Conservation (phyloP, 495 filamentous ascomycete species). For the Penicillium atrosanguineum region DNA sequence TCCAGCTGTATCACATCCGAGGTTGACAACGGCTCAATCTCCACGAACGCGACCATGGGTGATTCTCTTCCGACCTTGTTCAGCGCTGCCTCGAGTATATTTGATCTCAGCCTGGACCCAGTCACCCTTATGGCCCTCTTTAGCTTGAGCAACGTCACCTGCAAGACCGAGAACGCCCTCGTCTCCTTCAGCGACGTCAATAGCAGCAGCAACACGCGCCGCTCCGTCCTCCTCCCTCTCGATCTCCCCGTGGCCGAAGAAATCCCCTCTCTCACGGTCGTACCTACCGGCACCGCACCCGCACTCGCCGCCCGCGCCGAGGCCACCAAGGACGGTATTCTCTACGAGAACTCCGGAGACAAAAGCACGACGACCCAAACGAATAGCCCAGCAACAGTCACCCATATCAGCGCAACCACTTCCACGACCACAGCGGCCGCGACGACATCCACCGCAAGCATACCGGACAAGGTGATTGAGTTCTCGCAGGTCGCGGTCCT, state of each 20-base stretch:
- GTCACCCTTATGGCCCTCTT: constrained; percentile 71
- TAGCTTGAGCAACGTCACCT: constrained; percentile 68
- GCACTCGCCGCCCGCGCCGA: constrained; percentile 30
- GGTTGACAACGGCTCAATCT: constrained; percentile 47
- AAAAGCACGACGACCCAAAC: constrained; percentile 9
- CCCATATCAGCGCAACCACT: constrained; percentile 11
- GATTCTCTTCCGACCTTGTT: constrained; percentile 73
- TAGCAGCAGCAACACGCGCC: constrained; percentile 26
- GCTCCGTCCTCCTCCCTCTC: constrained; percentile 11
- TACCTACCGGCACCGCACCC: constrained; percentile 12
- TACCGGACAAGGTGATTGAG: constrained; percentile 30
- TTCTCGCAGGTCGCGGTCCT: constrained; percentile 50
- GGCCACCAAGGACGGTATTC: constrained; percentile 44
- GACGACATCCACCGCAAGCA: constrained; percentile 8
- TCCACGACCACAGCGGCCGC: background rate
- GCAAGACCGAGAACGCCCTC: constrained; percentile 78
- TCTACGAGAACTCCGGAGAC: constrained; percentile 32
- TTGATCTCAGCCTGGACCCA: constrained; percentile 68
- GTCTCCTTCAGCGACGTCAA: constrained; percentile 69
- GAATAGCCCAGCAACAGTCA: constrained; percentile 3
- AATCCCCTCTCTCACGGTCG: constrained; percentile 2
- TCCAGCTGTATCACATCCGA: constrained; percentile 70
- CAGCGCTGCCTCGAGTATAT: constrained; percentile 60
- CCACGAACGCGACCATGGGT: constrained; percentile 75
- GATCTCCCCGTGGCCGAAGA: constrained; percentile 8